Evolutionary conservation across 2,329 filamentous ascomycete species (phyloP).

Genomic region (Thielaviopsis ethacetica): DNA sequence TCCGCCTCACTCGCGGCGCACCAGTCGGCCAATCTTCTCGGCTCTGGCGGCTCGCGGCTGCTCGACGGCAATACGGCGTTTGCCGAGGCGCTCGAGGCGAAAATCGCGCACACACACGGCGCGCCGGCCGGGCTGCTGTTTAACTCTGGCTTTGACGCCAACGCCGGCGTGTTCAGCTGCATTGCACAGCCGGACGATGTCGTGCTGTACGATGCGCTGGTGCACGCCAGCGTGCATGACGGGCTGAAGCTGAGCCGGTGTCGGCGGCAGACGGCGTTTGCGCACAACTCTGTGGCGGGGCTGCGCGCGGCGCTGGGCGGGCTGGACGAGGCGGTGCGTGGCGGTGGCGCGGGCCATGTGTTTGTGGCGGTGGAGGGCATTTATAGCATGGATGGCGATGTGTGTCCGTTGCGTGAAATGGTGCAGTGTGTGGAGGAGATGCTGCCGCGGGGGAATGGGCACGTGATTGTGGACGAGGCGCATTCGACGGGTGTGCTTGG

Average conservation of each 20-base stretch:
- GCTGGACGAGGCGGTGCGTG: slow-evolving; percentile 19
- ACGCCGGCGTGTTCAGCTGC: slow-evolving; percentile 44
- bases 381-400: slow-evolving; percentile 75
- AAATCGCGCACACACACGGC: slow-evolving; percentile 31
- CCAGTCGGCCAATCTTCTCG: slow-evolving; percentile 20
- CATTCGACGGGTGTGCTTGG: slow-evolving; percentile 49
- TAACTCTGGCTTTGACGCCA: slow-evolving; percentile 49
- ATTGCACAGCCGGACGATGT: slow-evolving; percentile 43
- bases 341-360: slow-evolving; percentile 30
- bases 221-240: slow-evolving; percentile 66
- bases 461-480: slow-evolving; percentile 52
- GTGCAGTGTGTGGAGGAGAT: slow-evolving; percentile 37
- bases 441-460: slow-evolving; percentile 40
- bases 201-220: slow-evolving; percentile 56
- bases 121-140: slow-evolving; percentile 32
- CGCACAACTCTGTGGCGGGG: slow-evolving; percentile 34
- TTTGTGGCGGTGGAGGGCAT: slow-evolving; percentile 55
- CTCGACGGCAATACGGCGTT: slow-evolving; percentile 33
- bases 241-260: slow-evolving; percentile 54
- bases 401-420: slow-evolving; percentile 46
- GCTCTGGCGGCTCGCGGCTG: slow-evolving; percentile 36
- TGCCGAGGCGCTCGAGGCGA: slow-evolving; percentile 28
- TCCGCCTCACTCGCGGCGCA: slow-evolving; percentile 40
- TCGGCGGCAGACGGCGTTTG: slow-evolving; percentile 29
- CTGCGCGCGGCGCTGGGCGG: slow-evolving; percentile 16